These are phyloP conservation scores for Globisporangium canariense DNA, from an alignment of 352 stramenopile genomes.

Conservation along the genomic window DNA sequence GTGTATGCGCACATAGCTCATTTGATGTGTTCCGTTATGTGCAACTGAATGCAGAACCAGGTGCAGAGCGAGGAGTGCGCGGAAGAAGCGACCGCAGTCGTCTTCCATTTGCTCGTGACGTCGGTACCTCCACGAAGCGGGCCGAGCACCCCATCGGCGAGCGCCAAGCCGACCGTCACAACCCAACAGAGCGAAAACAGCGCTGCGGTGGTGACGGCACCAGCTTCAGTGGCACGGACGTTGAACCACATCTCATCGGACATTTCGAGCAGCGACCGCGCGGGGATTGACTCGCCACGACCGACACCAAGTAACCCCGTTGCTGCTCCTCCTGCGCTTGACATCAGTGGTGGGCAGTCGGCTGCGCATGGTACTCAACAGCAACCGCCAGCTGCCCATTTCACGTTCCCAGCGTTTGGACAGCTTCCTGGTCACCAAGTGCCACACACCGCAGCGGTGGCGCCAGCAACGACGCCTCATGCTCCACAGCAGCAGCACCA, in stretches of 20 bases:
- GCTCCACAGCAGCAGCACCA: constrained; percentile 26
- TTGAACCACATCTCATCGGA: neutral
- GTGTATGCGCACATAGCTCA: neutral
- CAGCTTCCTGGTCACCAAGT: constrained; percentile 15
- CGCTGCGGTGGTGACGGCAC: neutral
- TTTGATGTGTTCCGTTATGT: neutral
- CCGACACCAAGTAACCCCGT: constrained; percentile 3
- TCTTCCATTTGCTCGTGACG: constrained; percentile 77
- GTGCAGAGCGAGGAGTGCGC: constrained; percentile 25
- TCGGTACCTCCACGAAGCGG: constrained; percentile 19
- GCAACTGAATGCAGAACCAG: constrained; percentile 25
- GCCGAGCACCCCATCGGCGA: constrained; percentile 17
- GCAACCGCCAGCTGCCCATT: neutral
- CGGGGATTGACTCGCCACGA: constrained; percentile 14
- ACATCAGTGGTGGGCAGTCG: neutral
- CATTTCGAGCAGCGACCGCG: neutral
- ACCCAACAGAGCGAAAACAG: neutral
- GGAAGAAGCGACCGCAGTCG: constrained; percentile 34
- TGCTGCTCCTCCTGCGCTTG: neutral
- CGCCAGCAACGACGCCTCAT: neutral
- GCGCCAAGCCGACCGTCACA: neutral
- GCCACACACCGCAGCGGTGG: constrained; percentile 5
- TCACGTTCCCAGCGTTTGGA: constrained; percentile 12
- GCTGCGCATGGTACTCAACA: constrained; percentile 8
- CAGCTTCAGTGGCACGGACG: constrained; percentile 7